Percentiles rank a stretch among this genome's conserved stretches.
Conservation (phyloP, 2,329 filamentous ascomycete genomes). For the Scorias spongiosa region DNA sequence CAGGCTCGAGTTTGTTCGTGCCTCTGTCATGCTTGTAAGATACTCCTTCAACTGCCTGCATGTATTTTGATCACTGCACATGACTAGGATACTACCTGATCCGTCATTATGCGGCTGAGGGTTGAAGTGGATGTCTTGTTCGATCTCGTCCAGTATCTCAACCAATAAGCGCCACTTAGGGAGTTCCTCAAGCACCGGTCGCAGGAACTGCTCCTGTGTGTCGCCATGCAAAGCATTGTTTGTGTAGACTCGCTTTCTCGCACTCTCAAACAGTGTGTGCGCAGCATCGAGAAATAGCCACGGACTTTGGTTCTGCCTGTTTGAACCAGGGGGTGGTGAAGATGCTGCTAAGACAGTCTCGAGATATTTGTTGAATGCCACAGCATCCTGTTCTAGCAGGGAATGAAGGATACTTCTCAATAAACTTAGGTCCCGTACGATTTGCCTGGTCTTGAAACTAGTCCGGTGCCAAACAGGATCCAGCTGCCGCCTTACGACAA, state of each 20-base stretch:
- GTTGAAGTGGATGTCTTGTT: slow-evolving; percentile 76
- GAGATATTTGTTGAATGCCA: slow-evolving; percentile 81
- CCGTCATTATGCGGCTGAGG: slow-evolving; percentile 63
- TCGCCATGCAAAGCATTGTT: slow-evolving; percentile 44
- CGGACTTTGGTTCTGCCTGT: slow-evolving; percentile 74
- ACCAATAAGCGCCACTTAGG: slow-evolving; percentile 85
- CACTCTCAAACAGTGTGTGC: slow-evolving; percentile 83
- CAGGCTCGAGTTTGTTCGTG: slow-evolving; percentile 17
- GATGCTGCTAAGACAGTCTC: slow-evolving; percentile 89
- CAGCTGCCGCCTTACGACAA: slow-evolving; percentile 72
- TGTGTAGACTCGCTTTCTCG: slow-evolving; percentile 74
- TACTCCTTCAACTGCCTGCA: slow-evolving; percentile 84
- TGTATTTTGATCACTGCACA: slow-evolving; percentile 80
- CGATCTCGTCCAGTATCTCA: slow-evolving; percentile 88
- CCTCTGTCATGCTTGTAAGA: slow-evolving; percentile 72
- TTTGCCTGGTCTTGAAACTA: slow-evolving; percentile 87
- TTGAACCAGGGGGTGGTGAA: slow-evolving; percentile 74
- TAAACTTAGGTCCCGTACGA: slow-evolving; percentile 76
- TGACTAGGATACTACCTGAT: slow-evolving; percentile 83
- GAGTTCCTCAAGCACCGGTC: slow-evolving; percentile 78
- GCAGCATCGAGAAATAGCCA: slow-evolving; percentile 95
- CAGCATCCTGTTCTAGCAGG: slow-evolving; percentile 73
- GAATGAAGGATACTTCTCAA: slow-evolving; percentile 67
- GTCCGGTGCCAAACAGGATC: slow-evolving; percentile 96
- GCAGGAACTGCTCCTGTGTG: slow-evolving; percentile 43